Evolutionary conservation across 208 protist genomes (phyloP).

Genomic region (Crithidia thermophila): DNA sequence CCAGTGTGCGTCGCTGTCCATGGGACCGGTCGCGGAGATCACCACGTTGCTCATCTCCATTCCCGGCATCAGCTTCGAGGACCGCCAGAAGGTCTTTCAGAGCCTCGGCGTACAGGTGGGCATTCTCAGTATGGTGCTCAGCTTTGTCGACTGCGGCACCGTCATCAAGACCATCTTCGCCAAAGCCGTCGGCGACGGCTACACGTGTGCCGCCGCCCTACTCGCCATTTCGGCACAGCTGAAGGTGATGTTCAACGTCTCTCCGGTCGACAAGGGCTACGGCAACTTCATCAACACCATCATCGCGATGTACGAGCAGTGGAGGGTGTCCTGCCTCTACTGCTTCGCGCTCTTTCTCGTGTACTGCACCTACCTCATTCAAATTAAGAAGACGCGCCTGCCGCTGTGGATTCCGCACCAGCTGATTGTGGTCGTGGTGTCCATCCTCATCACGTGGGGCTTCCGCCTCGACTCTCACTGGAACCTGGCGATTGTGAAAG

Average conservation of each 20-base stretch:
- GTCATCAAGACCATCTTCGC: conserved; percentile 63
- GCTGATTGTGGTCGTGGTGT: conserved; percentile 62
- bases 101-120: conserved; percentile 56
- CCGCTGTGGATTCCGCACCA: conserved; percentile 63
- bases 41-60: conserved; percentile 64
- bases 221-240: conserved; percentile 45
- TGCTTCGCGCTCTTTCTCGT: conserved; percentile 47
- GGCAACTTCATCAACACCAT: conserved; percentile 40
- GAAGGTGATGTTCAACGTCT: conserved; percentile 64
- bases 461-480: conserved; percentile 33
- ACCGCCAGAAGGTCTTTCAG: conserved; percentile 39
- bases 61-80: conserved; percentile 24
- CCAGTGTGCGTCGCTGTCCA: conserved; percentile 40
- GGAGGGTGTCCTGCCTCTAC: conserved; percentile 36
- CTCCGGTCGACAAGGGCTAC: conserved; percentile 29
- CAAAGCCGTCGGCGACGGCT: conserved; percentile 61
- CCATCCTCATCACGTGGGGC: conserved; percentile 42
- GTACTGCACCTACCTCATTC: conserved; percentile 54
- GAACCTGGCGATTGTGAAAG: conserved; percentile 40
- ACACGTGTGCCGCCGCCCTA: conserved; percentile 56
- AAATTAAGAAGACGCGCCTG: conserved; percentile 48
- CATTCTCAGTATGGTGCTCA: conserved; percentile 43
- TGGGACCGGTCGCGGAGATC: conserved; percentile 56
- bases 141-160: conserved; percentile 55
- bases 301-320: conserved; percentile 32